A percentile compares a stretch with the other conserved stretches of the same genome.
Evolutionary conservation across 2,329 filamentous ascomycete species (phyloP).

Genomic region (Helotiales sp.): DNA sequence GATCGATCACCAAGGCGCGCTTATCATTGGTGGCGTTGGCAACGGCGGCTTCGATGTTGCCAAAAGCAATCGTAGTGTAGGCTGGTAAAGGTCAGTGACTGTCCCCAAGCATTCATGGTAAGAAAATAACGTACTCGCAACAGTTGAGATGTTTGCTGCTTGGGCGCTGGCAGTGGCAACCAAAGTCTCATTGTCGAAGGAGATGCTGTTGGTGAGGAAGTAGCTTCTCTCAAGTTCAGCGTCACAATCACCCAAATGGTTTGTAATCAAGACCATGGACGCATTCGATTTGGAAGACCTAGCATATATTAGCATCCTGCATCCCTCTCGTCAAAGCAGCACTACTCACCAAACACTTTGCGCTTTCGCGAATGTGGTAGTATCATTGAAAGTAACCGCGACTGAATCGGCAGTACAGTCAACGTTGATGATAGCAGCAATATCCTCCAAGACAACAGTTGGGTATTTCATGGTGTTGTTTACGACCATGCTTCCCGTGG

Average conservation of each 20-base stretch:
- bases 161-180: slow-evolving; percentile 43
- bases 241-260: slow-evolving; percentile 50
- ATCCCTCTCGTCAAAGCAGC: background rate
- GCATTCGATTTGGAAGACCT: slow-evolving; percentile 21
- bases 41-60: slow-evolving; percentile 35
- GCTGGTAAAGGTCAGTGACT: slow-evolving; percentile 22
- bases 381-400: slow-evolving; percentile 36
- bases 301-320: background rate
- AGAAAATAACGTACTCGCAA: slow-evolving; percentile 43
- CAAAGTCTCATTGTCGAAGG: slow-evolving; percentile 38
- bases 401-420: slow-evolving; percentile 40
- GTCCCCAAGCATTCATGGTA: background rate
- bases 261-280: slow-evolving; percentile 48
- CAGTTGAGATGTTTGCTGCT: slow-evolving; percentile 43
- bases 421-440: slow-evolving; percentile 41
- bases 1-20: slow-evolving; percentile 35
- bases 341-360: slow-evolving; percentile 35
- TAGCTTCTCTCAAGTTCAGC: slow-evolving; percentile 48
- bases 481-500: slow-evolving; percentile 31
- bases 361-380: slow-evolving; percentile 36
- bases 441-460: slow-evolving; percentile 43
- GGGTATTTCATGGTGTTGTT: slow-evolving; percentile 41
- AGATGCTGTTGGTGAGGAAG: slow-evolving; percentile 44
- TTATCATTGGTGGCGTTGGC: slow-evolving; percentile 24
- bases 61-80: slow-evolving; percentile 38